Percentiles rank a stretch among this genome's conserved stretches.
phyloP scores from a whole-genome alignment of 768 basidiomycete species.

The Leucocoprinus sp. region DNA sequence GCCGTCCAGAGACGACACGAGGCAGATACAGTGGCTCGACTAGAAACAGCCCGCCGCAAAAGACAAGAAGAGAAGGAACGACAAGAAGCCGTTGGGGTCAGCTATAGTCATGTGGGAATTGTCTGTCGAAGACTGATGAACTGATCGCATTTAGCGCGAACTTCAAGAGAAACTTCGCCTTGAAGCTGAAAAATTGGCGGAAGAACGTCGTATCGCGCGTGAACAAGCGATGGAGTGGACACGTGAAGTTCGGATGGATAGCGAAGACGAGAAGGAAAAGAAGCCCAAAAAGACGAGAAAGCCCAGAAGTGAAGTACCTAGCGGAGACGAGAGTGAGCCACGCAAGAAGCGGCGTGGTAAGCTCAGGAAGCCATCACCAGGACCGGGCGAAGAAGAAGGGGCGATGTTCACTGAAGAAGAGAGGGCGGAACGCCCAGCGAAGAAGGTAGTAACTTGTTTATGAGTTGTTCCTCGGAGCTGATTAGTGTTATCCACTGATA shows the following conservation, averaged over 20 bases:
- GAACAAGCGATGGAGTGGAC: constrained; percentile 81
- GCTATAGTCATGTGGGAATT: constrained; percentile 14
- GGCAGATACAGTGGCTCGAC: constrained; percentile 57
- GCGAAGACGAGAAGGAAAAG: constrained; percentile 75
- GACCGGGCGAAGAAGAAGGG: constrained; percentile 54
- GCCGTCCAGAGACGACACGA: constrained; percentile 65
- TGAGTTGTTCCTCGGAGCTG: not conserved
- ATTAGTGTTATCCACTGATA: constrained; percentile 15
- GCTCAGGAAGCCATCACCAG: constrained; percentile 50
- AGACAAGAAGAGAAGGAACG: constrained; percentile 75
- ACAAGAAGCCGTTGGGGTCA: constrained; percentile 57
- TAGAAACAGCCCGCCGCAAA: constrained; percentile 68
- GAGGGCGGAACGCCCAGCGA: constrained; percentile 51
- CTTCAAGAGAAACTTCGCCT: constrained; percentile 56
- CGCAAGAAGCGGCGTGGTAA: constrained; percentile 71
- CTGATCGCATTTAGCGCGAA: constrained; percentile 34
- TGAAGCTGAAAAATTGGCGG: constrained; percentile 73
- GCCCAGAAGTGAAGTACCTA: constrained; percentile 43
- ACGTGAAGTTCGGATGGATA: constrained; percentile 54
- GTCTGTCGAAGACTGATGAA: not conserved
- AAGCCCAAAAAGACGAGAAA: constrained; percentile 47
- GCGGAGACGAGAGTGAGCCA: constrained; percentile 54
- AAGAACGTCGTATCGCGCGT: constrained; percentile 63
- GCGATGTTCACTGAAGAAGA: constrained; percentile 70
- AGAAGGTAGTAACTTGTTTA: constrained; percentile 48